These are phyloP conservation scores for Eimeria necatrix DNA, from an alignment of 169 alveolate species.

Conservation along the genomic window DNA sequence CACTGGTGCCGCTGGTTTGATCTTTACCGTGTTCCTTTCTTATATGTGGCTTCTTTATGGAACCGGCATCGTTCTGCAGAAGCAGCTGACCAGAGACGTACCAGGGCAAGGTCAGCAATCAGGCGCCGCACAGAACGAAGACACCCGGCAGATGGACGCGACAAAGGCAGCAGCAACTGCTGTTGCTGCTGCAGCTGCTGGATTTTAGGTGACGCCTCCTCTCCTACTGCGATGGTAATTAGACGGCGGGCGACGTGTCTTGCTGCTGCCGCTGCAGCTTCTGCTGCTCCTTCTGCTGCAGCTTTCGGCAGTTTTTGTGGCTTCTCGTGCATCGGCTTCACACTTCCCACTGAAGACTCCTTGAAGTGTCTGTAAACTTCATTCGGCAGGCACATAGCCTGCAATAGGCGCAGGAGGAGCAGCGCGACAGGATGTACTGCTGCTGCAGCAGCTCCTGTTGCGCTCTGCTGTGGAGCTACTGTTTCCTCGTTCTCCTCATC, in stretches of 20 bases:
- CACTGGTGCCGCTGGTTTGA: neutral
- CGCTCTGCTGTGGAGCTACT: slow-evolving; percentile 18
- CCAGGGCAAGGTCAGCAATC: slow-evolving; percentile 43
- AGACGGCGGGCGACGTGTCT: slow-evolving; percentile 54
- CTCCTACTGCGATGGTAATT: slow-evolving; percentile 43
- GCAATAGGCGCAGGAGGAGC: slow-evolving; percentile 73
- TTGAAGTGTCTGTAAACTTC: slow-evolving; percentile 50
- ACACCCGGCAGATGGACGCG: slow-evolving; percentile 65
- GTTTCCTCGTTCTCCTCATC: slow-evolving; percentile 53
- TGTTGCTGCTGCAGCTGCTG: slow-evolving; percentile 42
- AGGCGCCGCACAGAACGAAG: slow-evolving; percentile 69
- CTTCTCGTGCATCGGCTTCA: neutral
- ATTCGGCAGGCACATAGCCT: slow-evolving; percentile 63
- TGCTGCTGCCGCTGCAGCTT: slow-evolving; percentile 57
- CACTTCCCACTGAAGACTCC: neutral
- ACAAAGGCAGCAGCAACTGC: slow-evolving; percentile 40
- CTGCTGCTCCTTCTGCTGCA: slow-evolving; percentile 64
- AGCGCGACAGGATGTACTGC: slow-evolving; percentile 66
- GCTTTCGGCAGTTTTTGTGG: neutral
- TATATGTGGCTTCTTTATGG: too few relatives aligned
- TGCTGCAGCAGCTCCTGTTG: slow-evolving; percentile 1
- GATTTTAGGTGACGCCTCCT: slow-evolving; percentile 23
- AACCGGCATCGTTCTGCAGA: too few relatives aligned
- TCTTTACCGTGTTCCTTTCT: neutral
- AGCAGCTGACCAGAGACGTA: neutral